Percentiles rank a stretch among this genome's conserved stretches.
Evolutionary conservation across 108 stramenopile species (phyloP).

Genomic region (Skeletonema menzelii): DNA sequence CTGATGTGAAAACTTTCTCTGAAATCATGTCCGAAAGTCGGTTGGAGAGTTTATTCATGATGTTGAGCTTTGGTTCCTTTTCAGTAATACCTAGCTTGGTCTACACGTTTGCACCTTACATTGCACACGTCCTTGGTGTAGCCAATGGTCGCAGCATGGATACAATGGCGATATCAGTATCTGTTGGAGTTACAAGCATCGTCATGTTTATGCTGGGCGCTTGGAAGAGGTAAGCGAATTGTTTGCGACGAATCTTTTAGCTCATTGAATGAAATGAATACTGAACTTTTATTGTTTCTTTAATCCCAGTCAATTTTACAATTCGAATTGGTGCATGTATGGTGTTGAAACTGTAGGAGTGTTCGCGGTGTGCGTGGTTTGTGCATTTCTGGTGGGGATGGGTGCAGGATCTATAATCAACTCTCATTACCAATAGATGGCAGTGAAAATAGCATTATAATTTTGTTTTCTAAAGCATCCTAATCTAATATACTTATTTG

Average conservation of each 20-base stretch:
- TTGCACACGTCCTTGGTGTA: neutral
- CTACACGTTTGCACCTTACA: conserved; percentile 28
- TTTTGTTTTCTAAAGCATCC: neutral
- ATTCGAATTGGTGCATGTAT: conserved; percentile 57
- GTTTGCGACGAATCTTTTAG: neutral
- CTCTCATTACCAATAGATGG: neutral
- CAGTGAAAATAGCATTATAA: neutral
- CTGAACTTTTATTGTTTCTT: neutral
- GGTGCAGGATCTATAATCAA: conserved; percentile 8
- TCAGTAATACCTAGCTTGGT: conserved; percentile 63
- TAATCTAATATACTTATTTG: neutral
- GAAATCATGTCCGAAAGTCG: conserved; percentile 54
- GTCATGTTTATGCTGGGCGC: conserved; percentile 72
- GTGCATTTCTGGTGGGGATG: conserved; percentile 53
- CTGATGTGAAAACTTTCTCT: conserved; percentile 29
- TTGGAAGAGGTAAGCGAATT: conserved; percentile 67
- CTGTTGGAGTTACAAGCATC: conserved; percentile 27
- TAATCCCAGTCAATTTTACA: conserved; percentile 39
- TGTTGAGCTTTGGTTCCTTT: conserved; percentile 70
- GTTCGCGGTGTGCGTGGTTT: conserved; percentile 46
- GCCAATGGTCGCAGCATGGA: conserved; percentile 6
- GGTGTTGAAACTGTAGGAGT: conserved; percentile 67
- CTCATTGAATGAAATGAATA: neutral
- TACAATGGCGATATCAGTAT: conserved; percentile 15
- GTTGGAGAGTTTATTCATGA: conserved; percentile 70